Evolutionary conservation across 257 asterid genomes (phyloP).

Genomic region (Ligustrum vulgare): DNA sequence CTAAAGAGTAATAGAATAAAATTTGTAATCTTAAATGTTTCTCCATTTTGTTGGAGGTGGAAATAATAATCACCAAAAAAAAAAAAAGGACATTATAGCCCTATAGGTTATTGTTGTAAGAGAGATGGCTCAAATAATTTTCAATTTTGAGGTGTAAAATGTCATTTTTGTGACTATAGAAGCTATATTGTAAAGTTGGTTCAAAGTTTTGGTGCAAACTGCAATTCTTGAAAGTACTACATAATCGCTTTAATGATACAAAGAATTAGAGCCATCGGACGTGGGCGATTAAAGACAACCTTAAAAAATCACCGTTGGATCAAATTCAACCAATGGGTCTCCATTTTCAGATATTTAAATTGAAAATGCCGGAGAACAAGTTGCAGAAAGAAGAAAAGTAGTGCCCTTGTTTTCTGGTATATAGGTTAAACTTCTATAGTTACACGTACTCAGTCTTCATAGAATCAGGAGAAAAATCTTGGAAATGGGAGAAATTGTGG

Average conservation of each 20-base stretch:
- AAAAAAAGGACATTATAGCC: too few species aligned
- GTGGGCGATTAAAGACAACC: conserved; percentile 33
- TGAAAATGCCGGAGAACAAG: conserved; percentile 15
- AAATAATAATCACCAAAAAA: too few species aligned
- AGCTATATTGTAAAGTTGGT: conserved; percentile 16
- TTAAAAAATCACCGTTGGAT: conserved; percentile 34
- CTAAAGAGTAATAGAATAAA: too few species aligned
- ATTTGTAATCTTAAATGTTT: too few species aligned
- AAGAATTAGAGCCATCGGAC: conserved; percentile 56
- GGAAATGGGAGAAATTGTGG: conserved; percentile 65
- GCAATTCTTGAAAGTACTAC: neutral
- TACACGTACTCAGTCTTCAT: conserved; percentile 9
- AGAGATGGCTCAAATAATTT: neutral
- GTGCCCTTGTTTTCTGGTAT: too few species aligned
- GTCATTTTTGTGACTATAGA: conserved; percentile 3
- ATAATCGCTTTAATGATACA: neutral
- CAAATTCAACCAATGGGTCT: conserved; percentile 24
- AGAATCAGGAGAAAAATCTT: neutral
- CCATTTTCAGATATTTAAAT: conserved; percentile 44
- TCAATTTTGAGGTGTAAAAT: neutral
- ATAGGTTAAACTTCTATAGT: conserved; percentile 3
- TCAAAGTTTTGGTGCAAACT: neutral
- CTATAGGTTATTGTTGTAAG: neutral
- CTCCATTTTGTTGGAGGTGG: too few species aligned
- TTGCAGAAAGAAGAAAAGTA: conserved; percentile 8